Evolutionary conservation across 192 early-diverging fungal species (phyloP), one percentile per base, ranked within the genome.

Genomic region (Spizellomyces sp.): DNA sequence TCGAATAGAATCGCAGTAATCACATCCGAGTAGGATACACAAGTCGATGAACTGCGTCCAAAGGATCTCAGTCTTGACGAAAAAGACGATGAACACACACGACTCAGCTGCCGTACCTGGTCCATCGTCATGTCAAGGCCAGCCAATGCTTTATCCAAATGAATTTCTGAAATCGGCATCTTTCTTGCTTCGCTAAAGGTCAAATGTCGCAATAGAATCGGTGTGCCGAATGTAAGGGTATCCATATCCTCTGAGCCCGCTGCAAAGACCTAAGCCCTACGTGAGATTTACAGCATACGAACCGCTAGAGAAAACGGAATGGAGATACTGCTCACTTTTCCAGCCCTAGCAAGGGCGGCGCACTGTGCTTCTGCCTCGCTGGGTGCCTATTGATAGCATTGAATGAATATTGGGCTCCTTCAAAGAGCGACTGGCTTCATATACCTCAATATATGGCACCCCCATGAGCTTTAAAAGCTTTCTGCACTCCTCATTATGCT

Each of bases 221-320:
- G 95, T 1, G 95, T 79, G 9, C 89, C 90, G 80, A 99, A 99
- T 12, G 95, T 92, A 57, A 99, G 81, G 0, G 97, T 99, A 69
- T 99, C 97, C 96, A 99, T 98, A 81, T 99, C 97, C 72, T 99
- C 96, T 9, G 94, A 96, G 17, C 93, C 96, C 15, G 95, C 94
- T 41, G 92, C 97, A 76, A 89, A 97, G 4, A 99, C 94, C 83
- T 84, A 9, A 8, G 21, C 9, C n/a, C 52, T 67, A 50, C 48
- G 27, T 36, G 27, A 36, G 27, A 36, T 36, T 36, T 36, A 61
- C 14, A 58, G 12, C 12, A 66, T 42, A n/a, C 1, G 45, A 15
- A 15, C 4, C 61, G 14, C 42, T 75, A n/a, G 43, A 22, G 19
- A 9, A 77, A 74, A 45, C 1, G 44, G 9, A 22, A 46, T 45